Base-by-base conservation (phyloP, 192 early-diverging fungal species). In the Podila minutissima region DNA sequence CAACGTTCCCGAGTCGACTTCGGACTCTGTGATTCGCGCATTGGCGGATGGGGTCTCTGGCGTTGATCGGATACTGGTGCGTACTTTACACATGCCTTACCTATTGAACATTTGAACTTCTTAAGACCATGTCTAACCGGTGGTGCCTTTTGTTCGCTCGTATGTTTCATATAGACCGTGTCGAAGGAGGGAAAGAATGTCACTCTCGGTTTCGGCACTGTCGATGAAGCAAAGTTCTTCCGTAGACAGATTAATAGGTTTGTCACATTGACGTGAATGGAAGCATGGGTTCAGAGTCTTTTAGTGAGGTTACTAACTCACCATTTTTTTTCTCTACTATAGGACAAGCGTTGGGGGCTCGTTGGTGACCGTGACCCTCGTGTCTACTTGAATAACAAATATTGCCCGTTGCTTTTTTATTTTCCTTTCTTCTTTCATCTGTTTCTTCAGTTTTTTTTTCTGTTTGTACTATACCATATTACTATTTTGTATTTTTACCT, bases 171-270 rank as follows among this genome's bases (percentile, higher is more conserved):
- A 53, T 69, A 81, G 77, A 69, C 62, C 20, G 46, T 81, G n/a
- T 26, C 69, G 33, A 81, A 69, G 66, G 64, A 73, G 11, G 71
- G 66, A 1, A 71, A 57, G 3, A 59, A 51, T 9, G 41, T 81
- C 17, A 60, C 55, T 20, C 71, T 81, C 17, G 71, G 77, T 12
- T 81, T 81, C 69, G 77, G 58, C 8, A 73, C 77, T 8, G 51
- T 73, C 12, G 77, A 81, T 3, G 77, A 81, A 65, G 77, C 77
- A 29, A 81, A 81, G 35, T 81, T 81, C 35, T 81, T 81, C 67
- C 77, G 77, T 81, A 81, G 77, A 81, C 77, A 81, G 65, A 81
- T 81, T 61, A 81, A 81, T 81, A 81, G 77, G 77, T 81, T 73
- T 46, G 77, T n/a, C 7, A 67, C 11, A 60, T 17, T 51, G 20